Evolutionary conservation across 1,139 yeast species (phyloP), one percentile per base, ranked within the genome.

Genomic region (Debaryomyces udenii): DNA sequence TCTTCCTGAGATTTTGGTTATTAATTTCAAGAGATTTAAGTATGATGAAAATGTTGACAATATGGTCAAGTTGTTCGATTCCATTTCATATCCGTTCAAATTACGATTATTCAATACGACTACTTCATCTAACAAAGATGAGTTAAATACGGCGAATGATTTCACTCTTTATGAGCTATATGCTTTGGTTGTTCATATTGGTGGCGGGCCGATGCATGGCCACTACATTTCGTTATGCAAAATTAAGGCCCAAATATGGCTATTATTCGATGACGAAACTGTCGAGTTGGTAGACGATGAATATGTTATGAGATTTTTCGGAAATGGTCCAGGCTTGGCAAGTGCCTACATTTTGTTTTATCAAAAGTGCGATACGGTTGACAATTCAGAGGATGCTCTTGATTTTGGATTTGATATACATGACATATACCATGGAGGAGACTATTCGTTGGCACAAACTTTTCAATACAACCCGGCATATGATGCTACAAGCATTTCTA

Each of bases 151-250:
- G 10, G 31, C 26, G 11, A 32, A 28, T 17, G 81, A 80, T 30
- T 64, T 64, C 39, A 59, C 63, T n/a, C 72, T 84, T 22, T 93
- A 90, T 56, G 96, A 90, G 53, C 68, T 93, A 39, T 85, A 83
- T 47, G 90, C 94, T 0, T 82, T 91, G 32, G 94, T 93, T 16
- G 90, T 93, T 15, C 99, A 93, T 57, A 84, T 93, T 54, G 99
- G 99, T 3, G 96, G 97, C 2, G 98, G 98, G 0, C 97, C 98
- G 1, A 90, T 90, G 71, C 97, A 91, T 64, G 99, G 99, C 0
- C 99, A 93, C 61, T 93, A 93, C 57, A 91, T 93, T 10, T 80
- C 96, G 0, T 69, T 93, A 7, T 86, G 95, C 49, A 90, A 90
- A 59, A 84, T 91, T 10, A 83, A 79, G 43, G 75, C 79, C 15